Evolutionary conservation across 2,329 filamentous ascomycete species (phyloP).

Genomic region (Pseudocercospora eumusae): DNA sequence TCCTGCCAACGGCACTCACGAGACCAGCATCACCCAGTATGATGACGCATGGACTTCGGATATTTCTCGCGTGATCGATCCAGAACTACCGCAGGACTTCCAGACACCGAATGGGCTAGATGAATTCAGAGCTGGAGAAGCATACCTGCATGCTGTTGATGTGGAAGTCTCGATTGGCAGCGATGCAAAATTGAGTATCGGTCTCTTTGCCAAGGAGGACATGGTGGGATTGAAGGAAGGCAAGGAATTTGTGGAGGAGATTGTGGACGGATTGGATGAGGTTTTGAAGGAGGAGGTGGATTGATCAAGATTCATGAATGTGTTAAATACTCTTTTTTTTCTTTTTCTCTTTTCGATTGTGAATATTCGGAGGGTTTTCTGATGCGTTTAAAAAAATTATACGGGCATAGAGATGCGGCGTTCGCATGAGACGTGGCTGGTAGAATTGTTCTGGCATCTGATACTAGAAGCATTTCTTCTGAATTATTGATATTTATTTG

Average conservation of each 20-base stretch:
- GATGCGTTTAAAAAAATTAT: too few relatives aligned
- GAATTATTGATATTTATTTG: not conserved
- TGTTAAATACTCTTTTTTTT: too few relatives aligned
- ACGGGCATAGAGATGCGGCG: not conserved
- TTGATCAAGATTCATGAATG: not conserved
- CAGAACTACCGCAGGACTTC: conserved; percentile 21
- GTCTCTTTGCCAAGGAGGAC: conserved; percentile 52
- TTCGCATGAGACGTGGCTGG: not conserved
- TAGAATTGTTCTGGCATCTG: too few relatives aligned
- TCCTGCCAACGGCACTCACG: conserved; percentile 1
- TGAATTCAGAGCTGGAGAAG: conserved; percentile 15
- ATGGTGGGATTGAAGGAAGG: conserved; percentile 46
- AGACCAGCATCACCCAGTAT: conserved; percentile 28
- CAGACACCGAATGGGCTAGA: conserved; percentile 19
- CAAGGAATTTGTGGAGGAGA: conserved; percentile 40
- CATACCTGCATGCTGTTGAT: conserved; percentile 55
- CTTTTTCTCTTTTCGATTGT: too few relatives aligned
- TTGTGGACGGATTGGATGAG: conserved; percentile 34
- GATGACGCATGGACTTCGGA: conserved; percentile 31
- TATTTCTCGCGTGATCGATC: conserved; percentile 12
- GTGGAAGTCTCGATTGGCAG: conserved; percentile 55
- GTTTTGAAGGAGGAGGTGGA: not conserved
- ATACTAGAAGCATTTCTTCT: not conserved
- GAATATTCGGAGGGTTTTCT: too few relatives aligned
- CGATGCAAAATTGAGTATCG: conserved; percentile 52